Conservation (phyloP, 768 basidiomycete genomes). For the Pleurotus citrinopileatus region DNA sequence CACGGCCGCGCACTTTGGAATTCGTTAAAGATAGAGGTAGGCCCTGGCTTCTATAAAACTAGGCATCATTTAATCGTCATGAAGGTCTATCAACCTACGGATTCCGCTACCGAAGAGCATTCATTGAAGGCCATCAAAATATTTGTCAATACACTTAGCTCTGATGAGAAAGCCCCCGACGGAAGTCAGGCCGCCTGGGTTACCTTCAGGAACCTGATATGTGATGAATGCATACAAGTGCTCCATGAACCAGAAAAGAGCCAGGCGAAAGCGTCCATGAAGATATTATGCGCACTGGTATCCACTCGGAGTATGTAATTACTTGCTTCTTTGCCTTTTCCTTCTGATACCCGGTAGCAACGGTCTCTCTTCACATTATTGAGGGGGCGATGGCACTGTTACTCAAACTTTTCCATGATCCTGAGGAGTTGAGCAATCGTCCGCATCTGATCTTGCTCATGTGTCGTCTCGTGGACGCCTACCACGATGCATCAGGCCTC, state of each 20-base stretch:
- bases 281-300: slow-evolving; percentile 75
- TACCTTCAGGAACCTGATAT: slow-evolving; percentile 66
- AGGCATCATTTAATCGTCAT: not conserved
- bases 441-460: slow-evolving; percentile 59
- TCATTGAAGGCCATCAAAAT: slow-evolving; percentile 70
- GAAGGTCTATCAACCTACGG: slow-evolving; percentile 92
- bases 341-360: slow-evolving; percentile 40
- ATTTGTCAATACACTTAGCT: slow-evolving; percentile 74
- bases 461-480: slow-evolving; percentile 58
- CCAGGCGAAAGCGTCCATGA: slow-evolving; percentile 85
- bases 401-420: slow-evolving; percentile 70
- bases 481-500: slow-evolving; percentile 47
- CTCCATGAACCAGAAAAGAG: slow-evolving; percentile 91
- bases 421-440: slow-evolving; percentile 65
- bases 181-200: slow-evolving; percentile 43
- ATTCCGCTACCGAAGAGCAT: slow-evolving; percentile 66
- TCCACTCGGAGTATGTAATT: slow-evolving; percentile 68
- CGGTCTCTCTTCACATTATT: slow-evolving; percentile 64
- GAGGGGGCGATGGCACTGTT: slow-evolving; percentile 72
- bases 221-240: slow-evolving; percentile 76
- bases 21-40: slow-evolving; percentile 84
- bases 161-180: slow-evolving; percentile 34
- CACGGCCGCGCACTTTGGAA: slow-evolving; percentile 86
- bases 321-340: slow-evolving; percentile 6
- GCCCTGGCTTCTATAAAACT: not conserved